Evolutionary conservation across 2,329 filamentous ascomycete species (phyloP).

Genomic region (Penicillium sp.): DNA sequence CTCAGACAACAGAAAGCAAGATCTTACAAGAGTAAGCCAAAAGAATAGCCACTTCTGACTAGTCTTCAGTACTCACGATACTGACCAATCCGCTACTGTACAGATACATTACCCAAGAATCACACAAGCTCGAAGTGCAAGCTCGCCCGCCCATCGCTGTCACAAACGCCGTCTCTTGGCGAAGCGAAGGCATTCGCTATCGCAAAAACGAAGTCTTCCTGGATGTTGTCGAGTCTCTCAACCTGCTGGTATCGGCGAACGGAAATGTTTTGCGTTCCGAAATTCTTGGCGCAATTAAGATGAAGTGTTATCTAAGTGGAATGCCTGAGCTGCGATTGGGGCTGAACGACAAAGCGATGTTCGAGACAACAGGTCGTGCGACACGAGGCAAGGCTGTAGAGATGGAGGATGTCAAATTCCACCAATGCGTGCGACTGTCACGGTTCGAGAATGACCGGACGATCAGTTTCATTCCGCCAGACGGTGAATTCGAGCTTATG

Average conservation of each 20-base stretch:
- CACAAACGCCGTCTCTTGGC: conserved; percentile 97
- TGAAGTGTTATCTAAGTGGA: conserved; percentile 98
- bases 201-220: conserved; percentile 99
- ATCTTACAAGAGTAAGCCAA: conserved; percentile 80
- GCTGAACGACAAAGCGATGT: conserved; percentile 99
- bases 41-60: background rate
- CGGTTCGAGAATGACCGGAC: conserved; percentile 98
- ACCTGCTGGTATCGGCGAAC: conserved; percentile 89
- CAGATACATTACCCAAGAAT: conserved; percentile 96
- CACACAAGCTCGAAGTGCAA: conserved; percentile 96
- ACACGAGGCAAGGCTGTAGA: conserved; percentile 96
- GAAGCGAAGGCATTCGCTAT: conserved; percentile 96
- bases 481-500: conserved; percentile 99
- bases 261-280: conserved; percentile 95
- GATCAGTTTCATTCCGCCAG: conserved; percentile 97
- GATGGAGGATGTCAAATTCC: conserved; percentile 99
- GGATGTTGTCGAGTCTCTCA: conserved; percentile 94
- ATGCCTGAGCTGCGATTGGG: conserved; percentile 96
- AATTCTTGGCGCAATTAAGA: conserved; percentile 96
- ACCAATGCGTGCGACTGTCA: conserved; percentile 94
- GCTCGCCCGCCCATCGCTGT: conserved; percentile 95
- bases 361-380: conserved; percentile 92
- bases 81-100: background rate
- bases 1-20: conserved; percentile 97
- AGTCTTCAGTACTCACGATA: background rate